Evolutionary conservation across 371 early-diverging fungal genomes (phyloP).

Genomic region (Dinochytrium kinnereticum): DNA sequence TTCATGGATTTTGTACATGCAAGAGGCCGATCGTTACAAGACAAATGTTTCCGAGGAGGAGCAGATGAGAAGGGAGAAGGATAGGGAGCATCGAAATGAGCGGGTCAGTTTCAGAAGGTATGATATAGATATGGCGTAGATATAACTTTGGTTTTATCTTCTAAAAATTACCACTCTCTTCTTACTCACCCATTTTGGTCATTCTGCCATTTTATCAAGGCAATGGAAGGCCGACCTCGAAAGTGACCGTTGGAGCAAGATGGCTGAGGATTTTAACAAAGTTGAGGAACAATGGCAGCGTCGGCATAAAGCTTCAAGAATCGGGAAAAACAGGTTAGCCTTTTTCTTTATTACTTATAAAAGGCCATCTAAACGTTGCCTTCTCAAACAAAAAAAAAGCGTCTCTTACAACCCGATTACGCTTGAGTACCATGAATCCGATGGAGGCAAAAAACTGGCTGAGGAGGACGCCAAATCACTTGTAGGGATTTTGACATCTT

Average conservation of each 20-base stretch:
- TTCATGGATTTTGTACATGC: neutral
- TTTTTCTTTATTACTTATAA: neutral
- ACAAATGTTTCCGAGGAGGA: conserved; percentile 37
- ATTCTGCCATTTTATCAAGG: no score
- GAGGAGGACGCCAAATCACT: conserved; percentile 42
- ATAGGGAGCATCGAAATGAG: conserved; percentile 22
- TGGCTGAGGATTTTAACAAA: conserved; percentile 27
- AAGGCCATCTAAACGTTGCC: neutral
- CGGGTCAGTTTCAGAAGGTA: conserved; percentile 34
- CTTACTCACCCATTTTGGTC: no score
- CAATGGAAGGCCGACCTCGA: conserved; percentile 41
- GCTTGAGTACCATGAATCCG: conserved; percentile 35
- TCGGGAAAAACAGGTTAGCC: conserved; percentile 39
- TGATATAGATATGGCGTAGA: neutral
- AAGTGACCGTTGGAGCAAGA: conserved; percentile 35
- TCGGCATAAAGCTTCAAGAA: conserved; percentile 23
- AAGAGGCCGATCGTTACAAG: conserved; percentile 33
- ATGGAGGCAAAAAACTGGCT: conserved; percentile 37
- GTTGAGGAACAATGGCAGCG: conserved; percentile 18
- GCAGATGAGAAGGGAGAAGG: conserved; percentile 19
- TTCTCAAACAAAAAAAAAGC: conserved; percentile 16
- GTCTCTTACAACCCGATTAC: conserved; percentile 50
- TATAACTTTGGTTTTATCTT: neutral
- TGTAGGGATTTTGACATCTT: conserved; percentile 21
- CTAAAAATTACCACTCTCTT: no score